Evolutionary conservation across 2,329 filamentous ascomycete genomes (phyloP).

Genomic region (Stachybotrys elegans): DNA sequence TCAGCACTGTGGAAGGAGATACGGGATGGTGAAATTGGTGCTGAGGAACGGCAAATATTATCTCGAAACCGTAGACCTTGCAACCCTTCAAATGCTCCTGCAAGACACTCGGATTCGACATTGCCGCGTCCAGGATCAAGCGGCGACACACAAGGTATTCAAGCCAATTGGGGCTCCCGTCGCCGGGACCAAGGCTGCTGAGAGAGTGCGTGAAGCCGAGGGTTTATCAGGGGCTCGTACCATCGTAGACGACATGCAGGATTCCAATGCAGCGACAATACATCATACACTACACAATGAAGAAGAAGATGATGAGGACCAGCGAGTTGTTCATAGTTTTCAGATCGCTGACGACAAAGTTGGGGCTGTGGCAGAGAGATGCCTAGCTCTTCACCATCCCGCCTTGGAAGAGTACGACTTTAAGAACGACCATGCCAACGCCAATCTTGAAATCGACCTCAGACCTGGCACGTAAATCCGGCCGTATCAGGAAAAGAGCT

Average conservation of each 20-base stretch:
- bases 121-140: conserved; percentile 67
- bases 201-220: neutral
- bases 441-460: conserved; percentile 81
- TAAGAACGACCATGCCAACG: conserved; percentile 74
- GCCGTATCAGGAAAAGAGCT: conserved; percentile 86
- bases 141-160: no score
- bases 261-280: no score
- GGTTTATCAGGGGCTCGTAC: no score
- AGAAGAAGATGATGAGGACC: conserved; percentile 67
- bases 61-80: conserved; percentile 76
- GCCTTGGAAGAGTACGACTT: conserved; percentile 93
- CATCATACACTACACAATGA: no score
- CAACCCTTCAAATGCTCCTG: conserved; percentile 71
- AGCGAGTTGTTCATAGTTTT: conserved; percentile 75
- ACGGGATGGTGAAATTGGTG: conserved; percentile 86
- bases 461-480: conserved; percentile 78
- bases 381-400: conserved; percentile 72
- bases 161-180: conserved; percentile 57
- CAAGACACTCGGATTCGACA: conserved; percentile 70
- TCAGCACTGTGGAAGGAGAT: conserved; percentile 68
- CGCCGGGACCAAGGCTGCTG: conserved; percentile 47
- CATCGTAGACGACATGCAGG: no score
- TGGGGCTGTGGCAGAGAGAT: conserved; percentile 76
- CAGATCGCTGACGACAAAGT: conserved; percentile 71
- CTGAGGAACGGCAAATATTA: conserved; percentile 84